Evolutionary conservation across 2,329 filamentous ascomycete species (phyloP).

Genomic region (Talaromyces atroroseus): DNA sequence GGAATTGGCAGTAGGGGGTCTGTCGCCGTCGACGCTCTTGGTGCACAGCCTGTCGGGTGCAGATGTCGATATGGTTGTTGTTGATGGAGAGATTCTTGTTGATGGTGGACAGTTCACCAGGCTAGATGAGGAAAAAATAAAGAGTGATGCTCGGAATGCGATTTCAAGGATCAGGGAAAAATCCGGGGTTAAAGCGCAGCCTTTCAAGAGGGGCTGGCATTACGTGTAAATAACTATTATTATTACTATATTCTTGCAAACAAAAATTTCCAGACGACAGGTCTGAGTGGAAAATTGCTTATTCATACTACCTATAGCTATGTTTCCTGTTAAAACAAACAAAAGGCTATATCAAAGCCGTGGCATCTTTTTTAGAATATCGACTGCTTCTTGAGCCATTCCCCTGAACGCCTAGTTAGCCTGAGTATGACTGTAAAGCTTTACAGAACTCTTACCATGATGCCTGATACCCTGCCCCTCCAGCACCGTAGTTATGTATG

Average conservation of each 20-base stretch:
- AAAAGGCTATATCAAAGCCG: not conserved
- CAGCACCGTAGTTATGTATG: slow-evolving; percentile 26
- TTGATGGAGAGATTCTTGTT: not conserved
- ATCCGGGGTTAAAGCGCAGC: not conserved
- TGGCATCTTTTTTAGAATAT: not conserved
- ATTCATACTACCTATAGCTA: not conserved
- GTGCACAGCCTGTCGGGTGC: not conserved
- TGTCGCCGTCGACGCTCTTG: not conserved
- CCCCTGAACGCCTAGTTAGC: not conserved
- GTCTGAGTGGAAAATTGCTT: not conserved
- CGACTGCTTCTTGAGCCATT: not conserved
- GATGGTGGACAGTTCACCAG: not conserved
- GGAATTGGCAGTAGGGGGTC: not conserved
- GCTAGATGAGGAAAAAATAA: not conserved
- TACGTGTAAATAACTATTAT: not conserved
- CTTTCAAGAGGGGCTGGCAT: not conserved
- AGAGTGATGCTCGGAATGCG: not conserved
- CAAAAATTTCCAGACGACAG: not conserved
- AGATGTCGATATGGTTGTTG: not conserved
- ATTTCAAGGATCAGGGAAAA: not conserved
- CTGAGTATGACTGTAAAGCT: not conserved
- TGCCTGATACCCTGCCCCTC: slow-evolving; percentile 6
- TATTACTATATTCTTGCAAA: not conserved
- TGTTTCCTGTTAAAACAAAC: too few species aligned
- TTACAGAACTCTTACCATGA: not conserved